A percentile compares a stretch with the other conserved stretches of the same genome.
Conservation (phyloP, 2,329 filamentous ascomycete species). For the Escovopsis sp. region DNA sequence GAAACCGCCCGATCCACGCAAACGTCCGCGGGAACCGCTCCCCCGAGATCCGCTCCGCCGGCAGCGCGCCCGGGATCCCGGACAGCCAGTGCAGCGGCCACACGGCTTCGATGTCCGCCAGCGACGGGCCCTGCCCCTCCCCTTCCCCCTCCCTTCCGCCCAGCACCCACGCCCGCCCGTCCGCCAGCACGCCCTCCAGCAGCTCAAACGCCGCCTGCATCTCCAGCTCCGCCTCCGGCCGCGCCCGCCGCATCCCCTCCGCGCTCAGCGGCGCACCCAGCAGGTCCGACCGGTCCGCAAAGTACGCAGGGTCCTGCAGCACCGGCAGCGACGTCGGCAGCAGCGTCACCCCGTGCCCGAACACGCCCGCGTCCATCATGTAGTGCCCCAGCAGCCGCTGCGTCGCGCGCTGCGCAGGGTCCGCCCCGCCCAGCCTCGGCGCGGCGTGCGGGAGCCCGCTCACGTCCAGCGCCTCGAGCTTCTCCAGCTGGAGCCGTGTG, state of each 20-base stretch:
- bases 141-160: slow-evolving; percentile 21
- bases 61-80: slow-evolving; percentile 39
- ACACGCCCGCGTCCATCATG: slow-evolving; percentile 42
- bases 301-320: slow-evolving; percentile 42
- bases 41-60: slow-evolving; percentile 34
- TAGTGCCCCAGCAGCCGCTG: slow-evolving; percentile 41
- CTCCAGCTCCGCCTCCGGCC: slow-evolving; percentile 42
- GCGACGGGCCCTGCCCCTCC: slow-evolving; percentile 21
- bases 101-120: slow-evolving; percentile 55
- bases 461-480: slow-evolving; percentile 41
- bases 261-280: slow-evolving; percentile 14
- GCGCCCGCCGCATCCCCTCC: slow-evolving; percentile 12
- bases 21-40: slow-evolving; percentile 43
- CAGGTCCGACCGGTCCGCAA: slow-evolving; percentile 37
- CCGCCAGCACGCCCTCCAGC: slow-evolving; percentile 49
- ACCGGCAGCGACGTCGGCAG: slow-evolving; percentile 42
- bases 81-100: slow-evolving; percentile 55
- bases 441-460: slow-evolving; percentile 18
- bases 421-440: slow-evolving; percentile 21
- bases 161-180: slow-evolving; percentile 53
- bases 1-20: slow-evolving; percentile 51
- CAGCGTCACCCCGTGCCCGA: slow-evolving; percentile 34
- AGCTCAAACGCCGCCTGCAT: slow-evolving; percentile 39
- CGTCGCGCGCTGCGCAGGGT: slow-evolving; percentile 28
- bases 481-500: slow-evolving; percentile 50